phyloP scores from a whole-genome alignment of 495 filamentous ascomycete genomes.

The Penicillium herquei region DNA sequence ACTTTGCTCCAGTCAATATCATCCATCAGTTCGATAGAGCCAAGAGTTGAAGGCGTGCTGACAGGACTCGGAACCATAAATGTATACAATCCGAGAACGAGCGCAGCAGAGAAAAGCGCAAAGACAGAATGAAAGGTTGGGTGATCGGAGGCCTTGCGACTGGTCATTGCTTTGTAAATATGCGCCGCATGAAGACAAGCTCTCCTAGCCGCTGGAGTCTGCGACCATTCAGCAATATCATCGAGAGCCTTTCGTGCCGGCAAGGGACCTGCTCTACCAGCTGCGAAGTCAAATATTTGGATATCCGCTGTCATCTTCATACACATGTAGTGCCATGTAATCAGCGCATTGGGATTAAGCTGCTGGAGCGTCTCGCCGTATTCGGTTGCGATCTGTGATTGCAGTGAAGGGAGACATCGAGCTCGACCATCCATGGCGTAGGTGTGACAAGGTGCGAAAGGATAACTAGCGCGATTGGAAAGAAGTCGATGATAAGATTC shows the following conservation, averaged over 20 bases:
- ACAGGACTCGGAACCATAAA: constrained; percentile 43
- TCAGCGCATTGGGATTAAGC: constrained; percentile 44
- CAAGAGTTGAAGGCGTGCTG: constrained; percentile 26
- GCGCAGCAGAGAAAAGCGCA: constrained; percentile 48
- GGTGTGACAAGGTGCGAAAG: constrained; percentile 45
- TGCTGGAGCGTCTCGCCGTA: constrained; percentile 42
- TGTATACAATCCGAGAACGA: constrained; percentile 51
- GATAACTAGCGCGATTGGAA: constrained; percentile 39
- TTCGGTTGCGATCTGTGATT: constrained; percentile 38
- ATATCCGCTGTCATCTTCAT: constrained; percentile 52
- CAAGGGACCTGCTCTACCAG: constrained; percentile 44
- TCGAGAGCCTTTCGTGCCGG: constrained; percentile 48
- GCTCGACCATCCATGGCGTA: constrained; percentile 47
- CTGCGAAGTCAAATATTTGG: constrained; percentile 51
- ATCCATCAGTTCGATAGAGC: constrained; percentile 48
- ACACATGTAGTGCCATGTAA: constrained; percentile 54
- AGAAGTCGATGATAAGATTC: constrained; percentile 48
- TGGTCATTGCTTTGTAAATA: constrained; percentile 50
- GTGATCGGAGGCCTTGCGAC: constrained; percentile 49
- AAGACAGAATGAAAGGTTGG: constrained; percentile 48
- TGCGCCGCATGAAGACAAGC: constrained; percentile 52
- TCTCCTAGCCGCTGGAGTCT: constrained; percentile 48
- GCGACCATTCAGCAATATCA: constrained; percentile 50
- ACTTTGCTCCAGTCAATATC: constrained; percentile 51
- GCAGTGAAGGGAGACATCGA: constrained; percentile 36